Percentiles rank a stretch among this genome's conserved stretches.
Evolutionary conservation across 306 rosid species (phyloP).

Genomic region (Hippophae gyantsensis): DNA sequence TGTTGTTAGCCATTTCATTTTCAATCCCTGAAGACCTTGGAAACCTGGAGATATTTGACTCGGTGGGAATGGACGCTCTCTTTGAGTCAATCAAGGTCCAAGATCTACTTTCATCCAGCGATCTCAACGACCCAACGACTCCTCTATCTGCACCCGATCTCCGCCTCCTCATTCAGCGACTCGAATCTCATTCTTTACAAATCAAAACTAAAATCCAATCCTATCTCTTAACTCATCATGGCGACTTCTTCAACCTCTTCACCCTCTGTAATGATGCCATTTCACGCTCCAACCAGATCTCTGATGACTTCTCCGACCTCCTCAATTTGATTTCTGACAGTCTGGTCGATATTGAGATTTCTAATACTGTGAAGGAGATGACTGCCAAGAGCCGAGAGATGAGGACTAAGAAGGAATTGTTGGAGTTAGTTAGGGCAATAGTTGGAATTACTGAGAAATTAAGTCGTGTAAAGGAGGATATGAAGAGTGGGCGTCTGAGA

Average conservation of each 20-base stretch:
- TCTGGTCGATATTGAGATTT: conserved; percentile 43
- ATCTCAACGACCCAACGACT: conserved; percentile 70
- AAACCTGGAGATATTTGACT: too few relatives aligned
- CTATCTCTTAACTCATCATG: conserved; percentile 62
- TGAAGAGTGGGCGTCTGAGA: conserved; percentile 50
- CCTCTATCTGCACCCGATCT: conserved; percentile 96
- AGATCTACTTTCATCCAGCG: conserved; percentile 75
- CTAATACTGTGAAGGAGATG: conserved; percentile 50
- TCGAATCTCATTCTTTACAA: conserved; percentile 83
- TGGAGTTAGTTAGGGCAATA: conserved; percentile 49
- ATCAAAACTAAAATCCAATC: conserved; percentile 68
- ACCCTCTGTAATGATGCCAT: conserved; percentile 65
- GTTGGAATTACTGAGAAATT: conserved; percentile 38
- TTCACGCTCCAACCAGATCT: conserved; percentile 37
- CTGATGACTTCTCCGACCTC: conserved; percentile 36
- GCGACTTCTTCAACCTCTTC: conserved; percentile 60
- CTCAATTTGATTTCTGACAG: conserved; percentile 39
- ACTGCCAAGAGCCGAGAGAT: conserved; percentile 41
- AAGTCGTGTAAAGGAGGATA: conserved; percentile 46
- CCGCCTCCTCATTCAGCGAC: conserved; percentile 82
- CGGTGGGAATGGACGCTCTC: conserved; percentile 52
- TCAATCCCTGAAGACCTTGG: too few relatives aligned
- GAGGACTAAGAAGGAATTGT: conserved; percentile 49
- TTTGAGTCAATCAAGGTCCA: conserved; percentile 65
- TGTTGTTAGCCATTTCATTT: too few relatives aligned